Evolutionary conservation across 768 basidiomycete species (phyloP).

Genomic region (Punctularia strigosozonata): DNA sequence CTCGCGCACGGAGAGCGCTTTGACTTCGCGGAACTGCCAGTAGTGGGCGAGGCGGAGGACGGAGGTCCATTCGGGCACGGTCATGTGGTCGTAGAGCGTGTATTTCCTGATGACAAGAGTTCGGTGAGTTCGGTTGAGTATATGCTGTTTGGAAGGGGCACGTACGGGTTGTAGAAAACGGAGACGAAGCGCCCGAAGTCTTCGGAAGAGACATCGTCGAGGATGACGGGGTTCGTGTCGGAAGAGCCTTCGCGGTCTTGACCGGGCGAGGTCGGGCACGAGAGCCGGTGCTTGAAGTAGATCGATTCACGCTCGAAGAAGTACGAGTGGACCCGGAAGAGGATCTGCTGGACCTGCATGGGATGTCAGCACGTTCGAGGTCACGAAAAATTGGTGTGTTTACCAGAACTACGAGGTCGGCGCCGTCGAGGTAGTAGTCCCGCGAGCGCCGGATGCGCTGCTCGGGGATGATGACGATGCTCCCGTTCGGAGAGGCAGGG

Average conservation of each 20-base stretch:
- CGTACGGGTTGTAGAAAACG: slow-evolving; percentile 56
- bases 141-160: slow-evolving; percentile 2
- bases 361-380: no score
- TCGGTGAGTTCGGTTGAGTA: neutral
- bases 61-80: slow-evolving; percentile 25
- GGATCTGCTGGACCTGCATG: slow-evolving; percentile 39
- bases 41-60: slow-evolving; percentile 26
- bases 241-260: slow-evolving; percentile 9
- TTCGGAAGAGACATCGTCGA: slow-evolving; percentile 29
- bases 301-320: slow-evolving; percentile 54
- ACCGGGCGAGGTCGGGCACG: neutral
- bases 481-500: no score
- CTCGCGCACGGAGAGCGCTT: slow-evolving; percentile 24
- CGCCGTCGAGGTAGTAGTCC: slow-evolving; percentile 40
- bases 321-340: slow-evolving; percentile 47
- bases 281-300: slow-evolving; percentile 28
- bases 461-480: no score
- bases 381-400: slow-evolving; percentile 11
- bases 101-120: slow-evolving; percentile 16
- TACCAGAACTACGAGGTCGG: slow-evolving; percentile 43
- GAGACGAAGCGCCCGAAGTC: slow-evolving; percentile 47
- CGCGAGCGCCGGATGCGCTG: slow-evolving; percentile 17
- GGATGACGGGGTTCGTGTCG: slow-evolving; percentile 16
- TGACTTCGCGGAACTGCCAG: slow-evolving; percentile 30
- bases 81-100: slow-evolving; percentile 25